Base-by-base conservation (phyloP, 495 filamentous ascomycete genomes). In the Entonaema liquescens region DNA sequence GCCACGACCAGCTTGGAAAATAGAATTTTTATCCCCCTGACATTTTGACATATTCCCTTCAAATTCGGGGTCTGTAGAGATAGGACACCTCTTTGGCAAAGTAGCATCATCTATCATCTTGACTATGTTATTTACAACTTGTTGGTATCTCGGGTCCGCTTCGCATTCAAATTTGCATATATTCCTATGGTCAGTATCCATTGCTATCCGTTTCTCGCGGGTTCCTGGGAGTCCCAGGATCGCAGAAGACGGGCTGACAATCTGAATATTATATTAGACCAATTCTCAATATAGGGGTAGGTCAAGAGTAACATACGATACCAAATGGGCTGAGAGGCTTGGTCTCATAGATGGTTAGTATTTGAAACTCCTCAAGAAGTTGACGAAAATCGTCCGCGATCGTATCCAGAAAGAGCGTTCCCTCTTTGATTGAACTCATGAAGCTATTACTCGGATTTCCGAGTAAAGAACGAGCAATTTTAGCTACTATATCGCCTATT, bases 271-370 rank as follows among this genome's bases (percentile, higher is more conserved):
- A 19, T 53, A 31, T 65, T 49, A 69, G 62, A 13, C 62, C 5
- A 29, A 19, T 4, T n/a, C 33, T 6, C 3, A 1, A 6, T 28
- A 25, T 9, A 58, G 15, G 3, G 25, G n/a, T 17, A 5, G 21
- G 7, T 5, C 47, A 35, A 17, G 13, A 3, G 21, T 25, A 5
- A 61, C 64, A 54, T 23, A 72, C 70, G 11, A 72, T 56, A 6
- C 70, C 70, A 2, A 68, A 44, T 3, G 21, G 31, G 35, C 60
- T 49, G 4, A 72, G 50, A 3, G 56, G 75, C 29, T 62, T 55
- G 7, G 77, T 76, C 53, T 79, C 77, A 35, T 77, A 79, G 15
- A 79, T 77, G 59, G 55, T 76, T 12, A 79, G 52, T 50, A 75
- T 68, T 28, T 70, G 53, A 26, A 72, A 74, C 1, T 76, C 36